Percentiles rank a stretch among this genome's conserved stretches.
phyloP scores from a whole-genome alignment of 2,329 filamentous ascomycete species.

The Hymenoscyphus occultus region DNA sequence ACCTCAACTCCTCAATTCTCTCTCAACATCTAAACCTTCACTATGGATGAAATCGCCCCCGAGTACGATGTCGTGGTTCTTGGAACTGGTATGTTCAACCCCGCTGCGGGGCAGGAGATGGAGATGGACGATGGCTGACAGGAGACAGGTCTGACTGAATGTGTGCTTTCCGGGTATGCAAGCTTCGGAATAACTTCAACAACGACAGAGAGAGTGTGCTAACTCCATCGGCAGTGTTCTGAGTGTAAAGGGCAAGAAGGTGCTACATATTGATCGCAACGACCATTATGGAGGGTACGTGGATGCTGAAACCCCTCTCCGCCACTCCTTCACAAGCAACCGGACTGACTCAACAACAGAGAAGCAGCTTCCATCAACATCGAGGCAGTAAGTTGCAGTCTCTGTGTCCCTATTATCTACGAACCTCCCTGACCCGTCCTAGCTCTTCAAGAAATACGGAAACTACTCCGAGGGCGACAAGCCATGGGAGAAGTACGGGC shows the following conservation, averaged over 20 bases:
- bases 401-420: conserved; percentile 17
- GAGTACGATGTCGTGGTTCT: conserved; percentile 99
- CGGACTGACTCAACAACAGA: conserved; percentile 46
- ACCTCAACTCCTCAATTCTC: conserved; percentile 2
- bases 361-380: conserved; percentile 97
- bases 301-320: conserved; percentile 11
- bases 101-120: conserved; percentile 37
- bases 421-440: conserved; percentile 35
- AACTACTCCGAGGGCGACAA: conserved; percentile 76
- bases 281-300: conserved; percentile 93
- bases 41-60: conserved; percentile 96
- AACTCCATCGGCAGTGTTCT: conserved; percentile 62
- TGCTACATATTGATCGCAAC: conserved; percentile 97
- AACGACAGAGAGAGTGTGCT: conserved; percentile 18
- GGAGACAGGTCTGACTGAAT: conserved; percentile 84
- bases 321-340: conserved; percentile 11
- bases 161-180: conserved; percentile 90
- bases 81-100: conserved; percentile 75
- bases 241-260: conserved; percentile 98
- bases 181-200: not conserved
- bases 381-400: conserved; percentile 65
- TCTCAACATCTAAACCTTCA: conserved; percentile 33
- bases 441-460: conserved; percentile 97
- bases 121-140: conserved; percentile 22
- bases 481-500: conserved; percentile 97